These are phyloP conservation scores for Neopestalotiopsis sp. DNA, from an alignment of 2,329 filamentous ascomycete genomes.

Conservation along the genomic window DNA sequence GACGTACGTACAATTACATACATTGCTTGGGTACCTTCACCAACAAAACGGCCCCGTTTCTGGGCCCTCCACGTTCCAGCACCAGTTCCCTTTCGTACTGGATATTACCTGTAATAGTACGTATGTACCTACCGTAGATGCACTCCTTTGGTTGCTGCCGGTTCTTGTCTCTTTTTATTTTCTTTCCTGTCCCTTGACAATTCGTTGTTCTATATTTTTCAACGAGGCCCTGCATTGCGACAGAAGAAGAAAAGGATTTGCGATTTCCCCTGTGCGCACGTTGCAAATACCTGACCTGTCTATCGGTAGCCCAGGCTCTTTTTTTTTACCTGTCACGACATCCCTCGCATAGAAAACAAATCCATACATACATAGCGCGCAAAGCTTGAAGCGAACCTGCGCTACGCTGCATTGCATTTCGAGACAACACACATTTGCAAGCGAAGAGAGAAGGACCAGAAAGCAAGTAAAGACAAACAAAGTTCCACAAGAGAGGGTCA, in stretches of 20 bases:
- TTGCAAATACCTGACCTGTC: neutral
- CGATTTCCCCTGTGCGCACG: neutral
- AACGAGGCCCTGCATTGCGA: neutral
- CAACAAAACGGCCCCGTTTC: neutral
- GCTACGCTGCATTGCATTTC: neutral
- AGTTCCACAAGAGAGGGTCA: neutral
- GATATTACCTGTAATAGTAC: neutral
- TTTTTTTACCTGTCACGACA: neutral
- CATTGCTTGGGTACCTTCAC: conserved; percentile 5
- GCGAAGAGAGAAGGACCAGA: neutral
- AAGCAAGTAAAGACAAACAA: neutral
- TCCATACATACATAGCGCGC: neutral
- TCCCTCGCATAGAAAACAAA: neutral
- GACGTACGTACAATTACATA: conserved; percentile 18
- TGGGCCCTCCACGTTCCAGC: neutral
- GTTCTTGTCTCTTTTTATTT: neutral
- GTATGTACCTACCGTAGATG: neutral
- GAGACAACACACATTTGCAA: neutral
- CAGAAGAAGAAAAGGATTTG: conserved; percentile 2
- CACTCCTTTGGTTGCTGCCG: neutral
- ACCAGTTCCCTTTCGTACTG: neutral
- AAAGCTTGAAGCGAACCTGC: neutral
- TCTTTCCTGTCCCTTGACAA: neutral
- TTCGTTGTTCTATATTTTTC: neutral
- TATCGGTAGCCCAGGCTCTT: too few relatives aligned